These are phyloP conservation scores for Fusarium citri DNA, from an alignment of 2,329 filamentous ascomycete species.

Conservation along the genomic window DNA sequence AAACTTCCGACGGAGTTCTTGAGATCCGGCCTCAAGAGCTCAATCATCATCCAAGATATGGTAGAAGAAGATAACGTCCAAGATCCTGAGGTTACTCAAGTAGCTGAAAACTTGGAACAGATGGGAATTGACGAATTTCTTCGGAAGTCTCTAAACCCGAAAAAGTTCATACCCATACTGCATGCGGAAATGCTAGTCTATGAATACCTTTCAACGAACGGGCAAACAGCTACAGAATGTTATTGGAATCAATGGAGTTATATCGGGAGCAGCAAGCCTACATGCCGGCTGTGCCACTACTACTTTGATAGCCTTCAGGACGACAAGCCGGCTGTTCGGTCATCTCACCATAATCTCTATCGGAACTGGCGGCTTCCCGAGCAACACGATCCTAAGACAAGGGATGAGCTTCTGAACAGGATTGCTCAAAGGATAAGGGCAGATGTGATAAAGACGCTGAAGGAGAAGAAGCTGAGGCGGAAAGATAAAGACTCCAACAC, in stretches of 20 bases:
- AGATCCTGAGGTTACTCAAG: neutral
- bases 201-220: constrained; percentile 26
- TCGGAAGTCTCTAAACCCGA: constrained; percentile 8
- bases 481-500: constrained; percentile 2
- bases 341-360: constrained; percentile 51
- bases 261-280: constrained; percentile 53
- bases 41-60: neutral
- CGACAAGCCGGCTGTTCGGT: constrained; percentile 39
- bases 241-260: constrained; percentile 49
- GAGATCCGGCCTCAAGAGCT: constrained; percentile 6
- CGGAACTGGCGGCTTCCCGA: constrained; percentile 50
- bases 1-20: constrained; percentile 6
- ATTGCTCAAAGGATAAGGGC: neutral
- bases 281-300: constrained; percentile 50
- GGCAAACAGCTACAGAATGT: neutral
- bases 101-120: constrained; percentile 26
- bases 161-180: constrained; percentile 41
- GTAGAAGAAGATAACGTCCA: neutral
- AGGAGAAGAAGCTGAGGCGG: neutral
- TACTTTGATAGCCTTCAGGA: constrained; percentile 41
- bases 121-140: constrained; percentile 34
- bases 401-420: neutral
- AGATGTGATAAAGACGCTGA: neutral
- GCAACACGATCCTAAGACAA: neutral
- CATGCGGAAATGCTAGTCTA: constrained; percentile 50